Evolutionary conservation across 2,329 filamentous ascomycete genomes (phyloP), one percentile per base, ranked within the genome.

Genomic region (Zasmidium cellare): DNA sequence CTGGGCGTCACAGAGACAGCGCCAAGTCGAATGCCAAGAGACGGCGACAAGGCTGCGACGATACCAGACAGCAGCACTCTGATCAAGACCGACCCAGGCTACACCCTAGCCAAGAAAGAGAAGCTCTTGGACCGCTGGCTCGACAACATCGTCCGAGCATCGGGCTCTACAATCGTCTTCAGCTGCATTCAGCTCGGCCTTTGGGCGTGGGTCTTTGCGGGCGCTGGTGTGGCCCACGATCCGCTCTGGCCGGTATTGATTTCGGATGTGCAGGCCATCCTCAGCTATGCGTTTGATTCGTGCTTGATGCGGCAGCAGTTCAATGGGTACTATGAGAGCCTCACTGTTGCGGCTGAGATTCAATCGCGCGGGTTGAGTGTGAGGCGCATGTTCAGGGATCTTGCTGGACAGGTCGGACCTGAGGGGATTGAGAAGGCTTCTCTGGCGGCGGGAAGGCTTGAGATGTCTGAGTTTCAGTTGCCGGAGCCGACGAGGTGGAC

Each of bases 211-310:
- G 69, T 65, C 3, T 59, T 73, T 47, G 46, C 71, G 9, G 69
- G 69, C 0, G 58, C 58, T 5, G 60, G 61, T 9, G 57, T 54
- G 28, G 11, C 12, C 5, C 11, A 41, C 5, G 35, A 41, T 18
- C 12, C 35, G 5, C 35, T 41, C 16, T 74, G 72, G 71, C 60
- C 68, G 24, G 66, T 71, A 12, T 52, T 59, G 1, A 72, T 74
- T 24, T 72, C 68, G 5, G 71, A 74, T 55, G 63, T 65, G 1
- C 71, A 73, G 51, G 71, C 72, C 9, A 71, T 74, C 24, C 23
- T 73, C 18, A 70, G 67, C 48, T 72, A 71, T 47, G 54, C 71
- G 0, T 73, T 70, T 50, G 72, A 73, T 45, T 71, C 71, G 1
- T 62, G 73, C 20, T 56, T 73, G 20, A 70, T 74, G 65, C 46